These are phyloP conservation scores for Scorias spongiosa DNA, from an alignment of 2,329 filamentous ascomycete genomes.

Conservation along the genomic window DNA sequence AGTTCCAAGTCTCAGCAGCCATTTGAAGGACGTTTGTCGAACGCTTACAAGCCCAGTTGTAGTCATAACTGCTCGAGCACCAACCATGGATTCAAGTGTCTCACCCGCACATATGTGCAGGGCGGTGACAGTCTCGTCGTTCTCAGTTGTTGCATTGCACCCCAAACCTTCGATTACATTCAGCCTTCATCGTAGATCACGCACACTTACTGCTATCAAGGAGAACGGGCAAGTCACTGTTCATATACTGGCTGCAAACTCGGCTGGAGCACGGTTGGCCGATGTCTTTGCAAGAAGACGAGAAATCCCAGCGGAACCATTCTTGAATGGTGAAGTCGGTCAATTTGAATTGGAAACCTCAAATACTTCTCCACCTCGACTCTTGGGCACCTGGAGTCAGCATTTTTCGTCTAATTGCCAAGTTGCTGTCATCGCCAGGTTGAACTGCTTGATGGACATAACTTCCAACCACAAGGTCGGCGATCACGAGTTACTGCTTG, in stretches of 20 bases:
- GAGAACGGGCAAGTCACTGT: conserved; percentile 30
- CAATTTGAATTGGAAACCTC: not conserved
- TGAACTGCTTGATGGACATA: not conserved
- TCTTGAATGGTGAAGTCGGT: not conserved
- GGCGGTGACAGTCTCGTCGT: conserved; percentile 46
- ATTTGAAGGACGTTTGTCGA: conserved; percentile 19
- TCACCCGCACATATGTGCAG: conserved; percentile 16
- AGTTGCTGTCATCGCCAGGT: not conserved
- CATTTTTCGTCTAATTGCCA: not conserved
- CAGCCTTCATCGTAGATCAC: conserved; percentile 42
- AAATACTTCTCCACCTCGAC: not conserved
- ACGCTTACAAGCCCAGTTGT: conserved; percentile 42
- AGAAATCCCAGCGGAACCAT: not conserved
- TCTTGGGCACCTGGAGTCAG: not conserved
- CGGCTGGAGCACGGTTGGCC: conserved; percentile 18
- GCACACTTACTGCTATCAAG: conserved; percentile 39
- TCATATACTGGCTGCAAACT: conserved; percentile 29
- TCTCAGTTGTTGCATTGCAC: conserved; percentile 42
- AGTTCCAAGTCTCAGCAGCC: not conserved
- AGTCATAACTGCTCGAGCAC: conserved; percentile 31
- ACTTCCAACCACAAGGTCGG: not conserved
- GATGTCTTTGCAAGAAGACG: conserved; percentile 16
- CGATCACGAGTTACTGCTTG: not conserved
- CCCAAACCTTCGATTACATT: conserved; percentile 45
- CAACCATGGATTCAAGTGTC: not conserved